Base-by-base conservation (phyloP, 768 basidiomycete genomes). In the Trametes coccinea region DNA sequence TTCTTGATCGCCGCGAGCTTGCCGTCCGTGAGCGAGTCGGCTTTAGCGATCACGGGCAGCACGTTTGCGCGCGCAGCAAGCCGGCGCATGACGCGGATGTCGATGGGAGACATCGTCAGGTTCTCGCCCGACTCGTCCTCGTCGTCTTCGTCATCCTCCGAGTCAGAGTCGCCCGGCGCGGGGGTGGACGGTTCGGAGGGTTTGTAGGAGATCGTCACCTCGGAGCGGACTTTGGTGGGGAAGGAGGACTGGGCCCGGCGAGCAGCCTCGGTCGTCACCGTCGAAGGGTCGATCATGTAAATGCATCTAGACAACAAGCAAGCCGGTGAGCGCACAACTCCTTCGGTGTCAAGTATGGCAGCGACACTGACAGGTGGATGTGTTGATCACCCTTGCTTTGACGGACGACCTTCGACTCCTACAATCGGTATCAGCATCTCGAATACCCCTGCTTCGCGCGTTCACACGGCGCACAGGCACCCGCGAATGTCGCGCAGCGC, bases 401-500 rank as follows among this genome's bases (percentile, higher is more conserved):
- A 65, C 92, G 84, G 53, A 93, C 78, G 44, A 95, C 92, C 79
- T 94, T 95, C 57, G 89, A 90, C 79, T 94, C 92, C 92, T 93
- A 61, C 45, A 45, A 1, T 56, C 48, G 51, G 14, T 5, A 22
- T 53, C 47, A 53, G 56, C 43, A 53, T 39, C 49, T n/a, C 33
- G 34, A 27, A 31, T 13, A 17, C n/a, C 34, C 41, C 14, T 43
- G 41, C 11, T 5, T 6, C 34, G 11, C 22, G 31, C 50, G 22
- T 22, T 60, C 59, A 46, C 44, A 11, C 37, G 39, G 43, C 61
- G 53, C 45, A 43, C 37, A 17, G 40, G 57, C 41, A 43, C n/a
- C 41, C 9, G 7, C 14, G 9, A n/a, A 16, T 22, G 22, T 22
- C 22, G 47, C 44, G 17, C 16, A 14, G 27, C 3, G 48, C 48